Evolutionary conservation across 2,329 filamentous ascomycete species (phyloP).

Genomic region (Aspergillus sp.): DNA sequence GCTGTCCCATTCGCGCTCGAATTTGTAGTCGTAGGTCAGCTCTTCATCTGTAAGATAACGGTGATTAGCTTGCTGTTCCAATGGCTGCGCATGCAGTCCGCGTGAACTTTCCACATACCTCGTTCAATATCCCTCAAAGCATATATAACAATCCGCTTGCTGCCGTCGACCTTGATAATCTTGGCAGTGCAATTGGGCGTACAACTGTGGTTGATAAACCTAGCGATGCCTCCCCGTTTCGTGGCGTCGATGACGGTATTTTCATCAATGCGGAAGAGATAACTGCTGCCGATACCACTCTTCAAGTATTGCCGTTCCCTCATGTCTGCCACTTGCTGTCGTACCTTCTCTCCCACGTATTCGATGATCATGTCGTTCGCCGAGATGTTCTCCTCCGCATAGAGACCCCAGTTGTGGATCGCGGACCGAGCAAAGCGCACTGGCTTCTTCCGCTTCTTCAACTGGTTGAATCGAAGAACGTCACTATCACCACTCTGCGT

Average conservation of each 20-base stretch:
- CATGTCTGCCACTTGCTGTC: constrained; percentile 96
- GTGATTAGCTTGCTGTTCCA: constrained; percentile 8
- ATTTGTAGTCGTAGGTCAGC: constrained; percentile 99
- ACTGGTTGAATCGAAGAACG: constrained; percentile 94
- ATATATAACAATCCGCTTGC: constrained; percentile 98
- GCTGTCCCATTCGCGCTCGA: constrained; percentile 93
- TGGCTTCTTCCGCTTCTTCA: constrained; percentile 99
- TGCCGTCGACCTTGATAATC: constrained; percentile 98
- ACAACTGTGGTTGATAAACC: constrained; percentile 98
- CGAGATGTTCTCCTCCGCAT: constrained; percentile 94
- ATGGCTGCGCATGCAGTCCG: background rate
- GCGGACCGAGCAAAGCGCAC: constrained; percentile 97
- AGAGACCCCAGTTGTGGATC: constrained; percentile 98
- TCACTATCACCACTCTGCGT: constrained; percentile 79
- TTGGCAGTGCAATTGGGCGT: constrained; percentile 98
- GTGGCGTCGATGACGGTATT: constrained; percentile 97
- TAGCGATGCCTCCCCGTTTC: constrained; percentile 95
- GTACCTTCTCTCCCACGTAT: constrained; percentile 96
- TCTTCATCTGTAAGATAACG: constrained; percentile 72
- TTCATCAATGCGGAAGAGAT: constrained; percentile 97
- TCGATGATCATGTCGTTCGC: constrained; percentile 99
- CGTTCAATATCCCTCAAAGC: constrained; percentile 90
- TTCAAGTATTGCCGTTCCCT: constrained; percentile 89
- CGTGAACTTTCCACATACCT: constrained; percentile 62
- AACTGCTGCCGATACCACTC: constrained; percentile 95